Evolutionary conservation across 1,284 basidiomycete species (phyloP).

Genomic region (Vanrija humicola): DNA sequence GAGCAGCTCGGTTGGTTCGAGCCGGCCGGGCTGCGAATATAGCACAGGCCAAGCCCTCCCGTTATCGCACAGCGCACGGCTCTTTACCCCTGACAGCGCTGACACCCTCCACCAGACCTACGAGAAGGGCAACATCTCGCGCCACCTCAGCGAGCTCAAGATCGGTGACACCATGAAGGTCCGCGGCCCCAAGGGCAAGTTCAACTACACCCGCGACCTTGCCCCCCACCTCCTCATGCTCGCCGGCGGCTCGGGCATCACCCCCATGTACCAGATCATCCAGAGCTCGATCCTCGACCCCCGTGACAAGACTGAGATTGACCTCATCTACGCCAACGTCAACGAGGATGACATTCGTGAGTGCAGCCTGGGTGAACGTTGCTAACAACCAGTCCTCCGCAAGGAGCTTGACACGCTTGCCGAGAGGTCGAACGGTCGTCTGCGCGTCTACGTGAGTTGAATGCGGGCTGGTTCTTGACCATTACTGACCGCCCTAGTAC

Average conservation of each 20-base stretch:
- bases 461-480: background rate
- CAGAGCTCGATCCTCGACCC: constrained; percentile 78
- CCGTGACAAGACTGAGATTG: constrained; percentile 72
- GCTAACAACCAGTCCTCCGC: constrained; percentile 60
- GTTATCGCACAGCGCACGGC: no score
- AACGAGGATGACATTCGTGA: constrained; percentile 71
- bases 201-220: constrained; percentile 67
- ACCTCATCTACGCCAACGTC: constrained; percentile 95
- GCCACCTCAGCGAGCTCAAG: constrained; percentile 71
- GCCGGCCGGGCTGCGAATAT: background rate
- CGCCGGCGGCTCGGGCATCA: constrained; percentile 89
- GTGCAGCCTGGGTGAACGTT: constrained; percentile 5
- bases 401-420: constrained; percentile 72
- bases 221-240: constrained; percentile 86
- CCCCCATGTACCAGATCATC: constrained; percentile 97
- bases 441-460: constrained; percentile 62
- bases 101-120: constrained; percentile 63
- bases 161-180: constrained; percentile 80
- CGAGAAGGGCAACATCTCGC: constrained; percentile 93
- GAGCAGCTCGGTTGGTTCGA: background rate
- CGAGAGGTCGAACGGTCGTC: constrained; percentile 56
- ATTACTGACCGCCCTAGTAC: constrained; percentile 52
- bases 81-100: background rate
- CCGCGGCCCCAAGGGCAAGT: constrained; percentile 95
- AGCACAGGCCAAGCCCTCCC: background rate